These are phyloP conservation scores for Tulasnella sp. DNA, from an alignment of 768 basidiomycete species.

Conservation along the genomic window DNA sequence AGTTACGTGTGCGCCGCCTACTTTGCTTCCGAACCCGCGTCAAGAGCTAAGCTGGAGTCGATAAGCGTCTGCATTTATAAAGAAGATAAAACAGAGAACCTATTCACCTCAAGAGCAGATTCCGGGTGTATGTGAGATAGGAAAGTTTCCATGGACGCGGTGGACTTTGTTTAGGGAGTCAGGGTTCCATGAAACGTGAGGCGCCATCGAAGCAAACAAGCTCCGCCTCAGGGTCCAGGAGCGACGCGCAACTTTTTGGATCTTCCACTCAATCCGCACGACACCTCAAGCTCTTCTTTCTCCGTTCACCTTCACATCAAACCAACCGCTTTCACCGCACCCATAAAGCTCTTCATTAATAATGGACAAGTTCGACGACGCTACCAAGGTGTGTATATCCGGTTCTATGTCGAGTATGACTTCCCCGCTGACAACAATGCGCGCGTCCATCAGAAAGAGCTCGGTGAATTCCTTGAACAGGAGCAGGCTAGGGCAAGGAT, in stretches of 20 bases:
- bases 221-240: not conserved
- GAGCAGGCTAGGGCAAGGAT: slow-evolving; percentile 79
- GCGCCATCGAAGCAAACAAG: not conserved
- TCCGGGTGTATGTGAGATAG: not conserved
- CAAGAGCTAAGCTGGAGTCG: not conserved
- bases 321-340: not conserved
- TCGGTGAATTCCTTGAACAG: slow-evolving; percentile 73
- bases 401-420: not conserved
- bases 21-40: not conserved
- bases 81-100: not conserved
- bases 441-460: slow-evolving; percentile 66
- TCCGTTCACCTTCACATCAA: not conserved
- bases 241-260: slow-evolving; percentile 17
- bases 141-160: not conserved
- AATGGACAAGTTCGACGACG: slow-evolving; percentile 71
- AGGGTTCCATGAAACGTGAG: not conserved
- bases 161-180: too few relatives aligned
- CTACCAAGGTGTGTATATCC: slow-evolving; percentile 61
- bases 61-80: not conserved
- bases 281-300: not conserved
- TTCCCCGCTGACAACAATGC: not conserved
- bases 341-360: slow-evolving; percentile 36
- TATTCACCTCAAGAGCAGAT: not conserved
- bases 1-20: not conserved
- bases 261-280: not conserved